Conservation (phyloP, 139 green algal species). For the Picochlorum sp. region DNA sequence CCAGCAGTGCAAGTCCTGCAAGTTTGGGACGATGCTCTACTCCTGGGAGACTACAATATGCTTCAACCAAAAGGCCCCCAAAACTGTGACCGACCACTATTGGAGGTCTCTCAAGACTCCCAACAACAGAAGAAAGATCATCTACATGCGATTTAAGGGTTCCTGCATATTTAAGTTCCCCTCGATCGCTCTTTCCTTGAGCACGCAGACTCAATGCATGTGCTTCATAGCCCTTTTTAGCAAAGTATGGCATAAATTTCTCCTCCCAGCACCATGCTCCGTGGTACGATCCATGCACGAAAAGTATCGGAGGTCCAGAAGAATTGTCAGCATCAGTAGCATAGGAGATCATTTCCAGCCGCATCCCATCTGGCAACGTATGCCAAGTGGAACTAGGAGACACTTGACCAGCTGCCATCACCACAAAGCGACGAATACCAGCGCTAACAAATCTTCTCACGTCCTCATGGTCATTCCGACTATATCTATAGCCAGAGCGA, state of each 20-base stretch:
- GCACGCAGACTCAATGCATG: conserved; percentile 58
- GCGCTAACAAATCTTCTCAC: too few relatives aligned
- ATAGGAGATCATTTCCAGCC: conserved; percentile 16
- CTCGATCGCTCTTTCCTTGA: conserved; percentile 38
- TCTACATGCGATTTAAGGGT: conserved; percentile 42
- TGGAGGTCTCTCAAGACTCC: conserved; percentile 28
- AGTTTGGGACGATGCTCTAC: conserved; percentile 5
- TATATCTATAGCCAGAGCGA: too few relatives aligned
- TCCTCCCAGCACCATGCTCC: conserved; percentile 85
- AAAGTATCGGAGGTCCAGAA: conserved; percentile 53
- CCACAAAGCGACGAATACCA: too few relatives aligned
- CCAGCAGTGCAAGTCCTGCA: conserved; percentile 42
- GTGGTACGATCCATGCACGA: conserved; percentile 83
- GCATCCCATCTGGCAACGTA: conserved; percentile 23
- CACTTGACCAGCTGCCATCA: neutral
- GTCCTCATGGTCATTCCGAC: too few relatives aligned
- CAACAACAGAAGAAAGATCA: conserved; percentile 47
- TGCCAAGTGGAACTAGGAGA: neutral
- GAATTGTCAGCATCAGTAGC: neutral
- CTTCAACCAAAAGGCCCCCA: conserved; percentile 65
- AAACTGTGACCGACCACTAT: conserved; percentile 76
- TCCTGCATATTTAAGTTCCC: conserved; percentile 20
- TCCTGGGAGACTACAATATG: conserved; percentile 27
- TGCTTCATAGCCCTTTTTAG: conserved; percentile 44
- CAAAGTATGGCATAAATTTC: conserved; percentile 73